Evolutionary conservation across 306 rosid species (phyloP).

Genomic region (Vigna hirtella): DNA sequence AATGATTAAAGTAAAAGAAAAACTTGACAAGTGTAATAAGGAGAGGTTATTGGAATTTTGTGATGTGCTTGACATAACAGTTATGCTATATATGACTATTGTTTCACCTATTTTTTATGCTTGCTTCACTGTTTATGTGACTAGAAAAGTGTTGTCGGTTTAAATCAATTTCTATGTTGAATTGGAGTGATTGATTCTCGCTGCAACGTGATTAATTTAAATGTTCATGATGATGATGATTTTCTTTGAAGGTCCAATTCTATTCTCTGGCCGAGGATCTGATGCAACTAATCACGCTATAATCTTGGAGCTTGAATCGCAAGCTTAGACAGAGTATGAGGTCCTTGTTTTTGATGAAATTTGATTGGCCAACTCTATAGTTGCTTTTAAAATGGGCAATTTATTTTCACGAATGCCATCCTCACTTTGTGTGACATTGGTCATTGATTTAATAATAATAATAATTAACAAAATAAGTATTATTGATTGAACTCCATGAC

Average conservation of each 20-base stretch:
- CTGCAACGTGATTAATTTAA: not conserved
- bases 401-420: conserved; percentile 21
- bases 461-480: no score
- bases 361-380: conserved; percentile 19
- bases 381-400: conserved; percentile 32
- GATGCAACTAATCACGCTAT: conserved; percentile 80
- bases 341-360: conserved; percentile 25
- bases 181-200: conserved; percentile 6
- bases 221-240: conserved; percentile 18
- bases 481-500: no score
- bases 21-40: no score
- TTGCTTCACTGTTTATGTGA: not conserved
- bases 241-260: conserved; percentile 83
- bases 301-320: conserved; percentile 77
- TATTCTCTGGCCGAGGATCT: conserved; percentile 79
- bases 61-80: no score
- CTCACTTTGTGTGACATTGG: not conserved
- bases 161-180: conserved; percentile 13
- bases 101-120: not conserved
- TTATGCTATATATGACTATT: conserved; percentile 46
- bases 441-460: not conserved
- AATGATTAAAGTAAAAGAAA: no score
- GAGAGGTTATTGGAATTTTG: no score
- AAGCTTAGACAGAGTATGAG: conserved; percentile 44
- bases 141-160: not conserved